These are phyloP conservation scores for Xylariaceae sp. DNA, from an alignment of 2,329 filamentous ascomycete genomes.

Conservation along the genomic window DNA sequence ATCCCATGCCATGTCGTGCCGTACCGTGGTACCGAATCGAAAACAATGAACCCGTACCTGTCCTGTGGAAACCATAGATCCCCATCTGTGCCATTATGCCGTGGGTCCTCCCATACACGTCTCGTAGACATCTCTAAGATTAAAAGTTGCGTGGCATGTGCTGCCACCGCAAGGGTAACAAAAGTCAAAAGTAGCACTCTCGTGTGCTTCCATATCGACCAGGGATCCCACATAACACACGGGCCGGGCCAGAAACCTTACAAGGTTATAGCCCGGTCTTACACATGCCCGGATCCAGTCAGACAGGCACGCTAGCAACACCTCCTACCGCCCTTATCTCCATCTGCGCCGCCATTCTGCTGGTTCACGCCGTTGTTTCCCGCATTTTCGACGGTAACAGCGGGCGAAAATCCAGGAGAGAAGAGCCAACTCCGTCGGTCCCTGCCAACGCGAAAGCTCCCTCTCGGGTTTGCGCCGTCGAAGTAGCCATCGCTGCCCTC, in stretches of 20 bases:
- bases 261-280: neutral
- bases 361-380: conserved; percentile 25
- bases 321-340: conserved; percentile 26
- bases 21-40: neutral
- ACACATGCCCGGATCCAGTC: neutral
- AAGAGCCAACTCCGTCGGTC: conserved; percentile 59
- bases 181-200: neutral
- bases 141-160: neutral
- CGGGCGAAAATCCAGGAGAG: conserved; percentile 50
- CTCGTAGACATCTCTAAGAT: neutral
- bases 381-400: conserved; percentile 48
- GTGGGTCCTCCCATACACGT: neutral
- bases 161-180: neutral
- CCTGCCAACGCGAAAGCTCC: conserved; percentile 55
- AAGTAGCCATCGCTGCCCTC: conserved; percentile 48
- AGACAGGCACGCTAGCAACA: conserved; percentile 22
- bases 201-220: neutral
- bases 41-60: neutral
- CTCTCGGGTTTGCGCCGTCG: conserved; percentile 42
- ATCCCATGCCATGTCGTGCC: conserved; percentile 5
- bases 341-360: conserved; percentile 16
- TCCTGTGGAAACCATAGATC: neutral
- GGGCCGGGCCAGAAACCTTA: neutral
- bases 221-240: neutral
- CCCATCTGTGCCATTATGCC: neutral